A percentile compares a stretch with the other conserved stretches of the same genome.
Conservation (phyloP, 331 rosid genomes). For the Malus hybrid region DNA sequence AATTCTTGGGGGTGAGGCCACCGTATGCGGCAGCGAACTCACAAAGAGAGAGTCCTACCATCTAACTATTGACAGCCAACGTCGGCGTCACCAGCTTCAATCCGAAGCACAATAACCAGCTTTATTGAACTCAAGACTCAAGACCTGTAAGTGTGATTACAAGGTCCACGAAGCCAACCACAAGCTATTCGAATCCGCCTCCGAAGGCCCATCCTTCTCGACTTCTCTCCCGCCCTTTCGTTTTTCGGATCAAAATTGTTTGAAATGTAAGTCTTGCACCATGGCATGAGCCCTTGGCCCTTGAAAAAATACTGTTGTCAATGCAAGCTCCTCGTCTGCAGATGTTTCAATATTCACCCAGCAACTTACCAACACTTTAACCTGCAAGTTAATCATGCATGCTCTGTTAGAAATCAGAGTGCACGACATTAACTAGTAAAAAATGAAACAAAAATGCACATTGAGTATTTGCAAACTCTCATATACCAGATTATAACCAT, state of each 20-base stretch:
- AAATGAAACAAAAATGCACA: not conserved
- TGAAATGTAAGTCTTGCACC: not conserved
- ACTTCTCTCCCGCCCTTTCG: not conserved
- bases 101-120: no score
- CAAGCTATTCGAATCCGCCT: not conserved
- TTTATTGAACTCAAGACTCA: no score
- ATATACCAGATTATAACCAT: not conserved
- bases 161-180: not conserved
- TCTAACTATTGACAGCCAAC: no score
- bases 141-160: no score
- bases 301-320: not conserved
- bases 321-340: not conserved
- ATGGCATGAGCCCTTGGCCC: not conserved
- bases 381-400: not conserved
- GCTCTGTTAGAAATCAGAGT: not conserved
- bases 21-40: no score
- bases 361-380: not conserved
- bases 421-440: not conserved
- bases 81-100: no score
- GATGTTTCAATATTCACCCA: not conserved
- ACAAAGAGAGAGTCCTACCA: no score
- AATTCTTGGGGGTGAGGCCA: no score
- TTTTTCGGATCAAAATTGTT: not conserved
- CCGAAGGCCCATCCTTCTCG: not conserved
- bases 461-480: not conserved